These are phyloP conservation scores for Fraxinus angustifolia DNA, from an alignment of 305 asterid species.

Conservation along the genomic window DNA sequence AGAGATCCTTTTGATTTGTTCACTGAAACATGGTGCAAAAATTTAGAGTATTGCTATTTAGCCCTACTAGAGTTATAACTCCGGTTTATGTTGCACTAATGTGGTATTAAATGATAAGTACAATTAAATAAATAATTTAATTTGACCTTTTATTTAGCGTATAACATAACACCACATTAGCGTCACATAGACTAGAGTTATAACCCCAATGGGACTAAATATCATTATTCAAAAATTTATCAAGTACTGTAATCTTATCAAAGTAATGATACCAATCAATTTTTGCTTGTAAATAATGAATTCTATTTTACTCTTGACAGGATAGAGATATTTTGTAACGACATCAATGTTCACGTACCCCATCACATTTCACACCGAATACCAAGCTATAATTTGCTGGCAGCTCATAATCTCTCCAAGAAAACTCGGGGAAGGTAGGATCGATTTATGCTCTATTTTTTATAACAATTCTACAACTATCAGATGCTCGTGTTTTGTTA, in stretches of 20 bases:
- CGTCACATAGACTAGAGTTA: not conserved
- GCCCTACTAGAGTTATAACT: too few species aligned
- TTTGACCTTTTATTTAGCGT: not conserved
- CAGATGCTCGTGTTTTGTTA: not conserved
- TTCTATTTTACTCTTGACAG: constrained; percentile 40
- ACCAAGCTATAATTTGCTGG: constrained; percentile 83
- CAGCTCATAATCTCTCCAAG: constrained; percentile 81
- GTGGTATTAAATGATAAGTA: too few species aligned
- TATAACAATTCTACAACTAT: not conserved
- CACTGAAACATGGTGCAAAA: not conserved
- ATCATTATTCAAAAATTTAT: not conserved
- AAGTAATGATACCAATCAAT: not conserved
- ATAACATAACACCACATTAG: not conserved
- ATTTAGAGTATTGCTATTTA: not conserved
- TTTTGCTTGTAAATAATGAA: constrained; percentile 9
- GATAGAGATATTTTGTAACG: constrained; percentile 86
- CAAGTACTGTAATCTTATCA: not conserved
- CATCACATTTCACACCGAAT: constrained; percentile 86
- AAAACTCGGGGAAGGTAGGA: constrained; percentile 87
- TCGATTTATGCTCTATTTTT: not conserved
- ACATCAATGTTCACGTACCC: constrained; percentile 91
- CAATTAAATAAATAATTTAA: too few species aligned
- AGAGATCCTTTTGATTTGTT: not conserved
- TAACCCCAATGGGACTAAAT: not conserved
- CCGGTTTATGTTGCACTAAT: too few species aligned